Conservation (phyloP, 208 protist genomes). For the Wallacemonas collosoma region DNA sequence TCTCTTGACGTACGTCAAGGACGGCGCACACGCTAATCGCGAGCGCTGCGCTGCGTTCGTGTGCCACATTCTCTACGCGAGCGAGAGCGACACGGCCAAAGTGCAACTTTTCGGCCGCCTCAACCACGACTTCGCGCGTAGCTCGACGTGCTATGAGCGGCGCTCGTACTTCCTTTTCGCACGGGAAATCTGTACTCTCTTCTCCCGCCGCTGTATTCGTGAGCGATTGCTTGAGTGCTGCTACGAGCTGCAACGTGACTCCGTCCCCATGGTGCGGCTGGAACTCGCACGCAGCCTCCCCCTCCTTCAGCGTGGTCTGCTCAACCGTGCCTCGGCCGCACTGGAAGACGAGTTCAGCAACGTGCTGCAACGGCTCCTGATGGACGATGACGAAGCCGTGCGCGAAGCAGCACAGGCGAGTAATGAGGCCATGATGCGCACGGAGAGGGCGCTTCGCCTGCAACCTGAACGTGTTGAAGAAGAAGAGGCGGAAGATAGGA, state of each 20-base stretch:
- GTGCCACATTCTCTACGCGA: conserved; percentile 44
- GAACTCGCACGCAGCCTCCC: conserved; percentile 58
- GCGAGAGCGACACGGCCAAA: conserved; percentile 44
- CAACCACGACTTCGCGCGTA: conserved; percentile 82
- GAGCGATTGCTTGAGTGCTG: conserved; percentile 82
- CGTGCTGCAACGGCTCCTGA: conserved; percentile 72
- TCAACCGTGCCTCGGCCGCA: conserved; percentile 30
- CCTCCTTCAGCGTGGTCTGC: conserved; percentile 50
- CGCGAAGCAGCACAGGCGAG: conserved; percentile 38
- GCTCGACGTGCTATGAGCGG: conserved; percentile 67
- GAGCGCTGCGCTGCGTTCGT: conserved; percentile 63
- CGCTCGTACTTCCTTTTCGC: conserved; percentile 74
- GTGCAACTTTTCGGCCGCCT: conserved; percentile 84
- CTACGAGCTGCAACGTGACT: conserved; percentile 80
- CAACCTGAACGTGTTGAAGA: conserved; percentile 25
- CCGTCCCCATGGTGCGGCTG: conserved; percentile 70
- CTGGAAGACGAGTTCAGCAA: conserved; percentile 73
- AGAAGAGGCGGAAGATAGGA: conserved; percentile 57
- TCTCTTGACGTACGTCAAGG: conserved; percentile 58
- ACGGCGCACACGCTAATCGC: conserved; percentile 64
- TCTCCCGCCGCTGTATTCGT: conserved; percentile 80
- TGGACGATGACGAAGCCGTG: conserved; percentile 76
- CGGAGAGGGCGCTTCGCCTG: conserved; percentile 31
- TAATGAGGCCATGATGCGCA: conserved; percentile 35
- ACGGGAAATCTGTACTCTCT: conserved; percentile 49